Percentiles rank a stretch among this genome's conserved stretches.
These are phyloP conservation scores for Auricularia cornea DNA, from an alignment of 768 basidiomycete species.

Conservation along the genomic window DNA sequence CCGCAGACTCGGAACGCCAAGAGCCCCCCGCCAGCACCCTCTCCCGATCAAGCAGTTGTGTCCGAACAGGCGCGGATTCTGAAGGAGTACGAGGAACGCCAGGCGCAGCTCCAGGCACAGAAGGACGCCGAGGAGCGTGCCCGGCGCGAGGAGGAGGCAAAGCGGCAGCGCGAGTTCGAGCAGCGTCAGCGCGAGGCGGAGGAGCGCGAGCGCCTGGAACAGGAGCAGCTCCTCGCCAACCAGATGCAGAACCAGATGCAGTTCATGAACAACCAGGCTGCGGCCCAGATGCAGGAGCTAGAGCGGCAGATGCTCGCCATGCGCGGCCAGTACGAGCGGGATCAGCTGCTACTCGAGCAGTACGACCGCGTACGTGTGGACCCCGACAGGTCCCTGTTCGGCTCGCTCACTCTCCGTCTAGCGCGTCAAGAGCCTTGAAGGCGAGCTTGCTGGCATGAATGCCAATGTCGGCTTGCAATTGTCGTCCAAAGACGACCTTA, in stretches of 20 bases:
- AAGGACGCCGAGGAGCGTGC: conserved; percentile 76
- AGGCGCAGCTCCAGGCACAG: conserved; percentile 72
- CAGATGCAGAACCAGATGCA: conserved; percentile 70
- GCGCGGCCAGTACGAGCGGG: conserved; percentile 95
- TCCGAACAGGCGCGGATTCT: conserved; percentile 90
- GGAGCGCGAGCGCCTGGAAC: conserved; percentile 78
- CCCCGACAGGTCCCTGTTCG: background rate
- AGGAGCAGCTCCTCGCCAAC: conserved; percentile 61
- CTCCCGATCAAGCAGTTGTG: conserved; percentile 61
- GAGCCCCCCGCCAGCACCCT: conserved; percentile 56
- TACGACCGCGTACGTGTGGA: conserved; percentile 77
- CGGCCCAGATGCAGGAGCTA: conserved; percentile 68
- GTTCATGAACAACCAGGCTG: conserved; percentile 70
- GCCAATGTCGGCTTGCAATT: conserved; percentile 79
- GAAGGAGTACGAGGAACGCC: conserved; percentile 94
- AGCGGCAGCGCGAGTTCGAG: conserved; percentile 83
- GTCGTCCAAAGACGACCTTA: conserved; percentile 87
- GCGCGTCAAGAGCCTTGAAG: conserved; percentile 94
- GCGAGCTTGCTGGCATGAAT: conserved; percentile 68
- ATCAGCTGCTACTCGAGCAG: conserved; percentile 95
- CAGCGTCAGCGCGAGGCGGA: conserved; percentile 80
- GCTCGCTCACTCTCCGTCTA: conserved; percentile 23
- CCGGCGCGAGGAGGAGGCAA: conserved; percentile 67
- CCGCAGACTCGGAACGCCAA: conserved; percentile 48
- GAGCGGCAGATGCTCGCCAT: conserved; percentile 87